These are phyloP conservation scores for Botrytis pseudocinerea DNA, from an alignment of 2,329 filamentous ascomycete species.

Conservation along the genomic window DNA sequence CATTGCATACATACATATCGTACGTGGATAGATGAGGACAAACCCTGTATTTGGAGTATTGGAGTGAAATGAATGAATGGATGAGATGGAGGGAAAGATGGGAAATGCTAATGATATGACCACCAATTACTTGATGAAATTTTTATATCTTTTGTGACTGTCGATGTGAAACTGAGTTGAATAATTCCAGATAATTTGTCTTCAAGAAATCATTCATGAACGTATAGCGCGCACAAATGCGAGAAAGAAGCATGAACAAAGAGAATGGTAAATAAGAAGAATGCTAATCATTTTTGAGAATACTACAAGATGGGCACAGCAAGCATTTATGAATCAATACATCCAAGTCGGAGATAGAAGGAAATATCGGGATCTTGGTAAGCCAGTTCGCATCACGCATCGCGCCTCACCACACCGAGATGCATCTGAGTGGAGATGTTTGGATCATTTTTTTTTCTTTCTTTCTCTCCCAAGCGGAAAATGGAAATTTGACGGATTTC, in stretches of 20 bases:
- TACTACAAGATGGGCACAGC: not conserved
- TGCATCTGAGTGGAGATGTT: not conserved
- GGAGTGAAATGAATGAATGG: slow-evolving; percentile 11
- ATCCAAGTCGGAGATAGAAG: not conserved
- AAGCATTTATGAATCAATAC: not conserved
- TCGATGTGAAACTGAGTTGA: not conserved
- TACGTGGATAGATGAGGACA: slow-evolving; percentile 16
- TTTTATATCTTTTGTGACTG: not conserved
- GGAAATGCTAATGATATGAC: slow-evolving; percentile 22
- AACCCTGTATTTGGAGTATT: slow-evolving; percentile 17
- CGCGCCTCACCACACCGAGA: not conserved
- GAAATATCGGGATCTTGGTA: not conserved
- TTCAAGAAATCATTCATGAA: not conserved
- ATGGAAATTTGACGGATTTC: not conserved
- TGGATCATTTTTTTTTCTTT: not conserved
- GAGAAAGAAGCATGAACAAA: not conserved
- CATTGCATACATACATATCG: slow-evolving; percentile 20
- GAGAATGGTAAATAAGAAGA: not conserved
- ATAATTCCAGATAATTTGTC: not conserved
- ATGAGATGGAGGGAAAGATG: slow-evolving; percentile 9
- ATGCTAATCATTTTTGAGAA: not conserved
- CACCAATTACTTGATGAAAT: not conserved
- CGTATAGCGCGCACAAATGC: not conserved
- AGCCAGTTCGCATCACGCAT: not conserved
- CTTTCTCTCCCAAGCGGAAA: not conserved